Conservation (phyloP, 179 eudicot species). For the Amaranthus tricolor region DNA sequence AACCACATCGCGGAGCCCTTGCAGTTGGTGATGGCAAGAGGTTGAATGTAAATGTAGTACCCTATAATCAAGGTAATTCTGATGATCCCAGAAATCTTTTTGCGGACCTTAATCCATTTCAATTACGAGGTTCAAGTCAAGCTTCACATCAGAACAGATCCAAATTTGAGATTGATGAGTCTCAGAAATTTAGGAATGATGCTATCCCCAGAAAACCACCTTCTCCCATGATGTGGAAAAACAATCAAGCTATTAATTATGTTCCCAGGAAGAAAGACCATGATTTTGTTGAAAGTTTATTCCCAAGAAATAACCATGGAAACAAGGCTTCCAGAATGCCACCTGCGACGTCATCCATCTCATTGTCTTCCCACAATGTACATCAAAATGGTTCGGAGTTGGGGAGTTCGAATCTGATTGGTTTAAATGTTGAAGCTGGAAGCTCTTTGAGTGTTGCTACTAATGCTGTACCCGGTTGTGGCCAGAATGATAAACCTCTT, state of each 20-base stretch:
- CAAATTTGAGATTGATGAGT: conserved; percentile 46
- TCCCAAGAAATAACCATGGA: conserved; percentile 38
- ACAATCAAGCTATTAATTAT: conserved; percentile 67
- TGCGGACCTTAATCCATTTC: conserved; percentile 95
- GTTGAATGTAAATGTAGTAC: conserved; percentile 84
- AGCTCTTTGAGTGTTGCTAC: conserved; percentile 30
- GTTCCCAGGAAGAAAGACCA: conserved; percentile 53
- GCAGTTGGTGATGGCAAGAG: conserved; percentile 72
- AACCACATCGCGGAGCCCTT: conserved; percentile 79
- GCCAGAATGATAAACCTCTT: conserved; percentile 22
- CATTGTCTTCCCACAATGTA: conserved; percentile 38
- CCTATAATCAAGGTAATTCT: conserved; percentile 51
- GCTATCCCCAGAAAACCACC: conserved; percentile 66
- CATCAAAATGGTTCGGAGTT: conserved; percentile 31
- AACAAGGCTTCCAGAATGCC: conserved; percentile 38
- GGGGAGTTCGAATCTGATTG: conserved; percentile 25
- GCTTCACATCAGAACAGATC: conserved; percentile 49
- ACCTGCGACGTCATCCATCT: conserved; percentile 45
- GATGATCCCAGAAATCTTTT: conserved; percentile 84
- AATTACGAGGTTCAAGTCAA: conserved; percentile 70
- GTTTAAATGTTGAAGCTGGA: conserved; percentile 24
- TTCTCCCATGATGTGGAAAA: conserved; percentile 74
- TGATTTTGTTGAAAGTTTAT: conserved; percentile 46
- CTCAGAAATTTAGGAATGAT: conserved; percentile 54
- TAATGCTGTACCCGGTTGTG: conserved; percentile 23